Evolutionary conservation across 1,139 yeast genomes (phyloP).

Genomic region (Candida sojae): DNA sequence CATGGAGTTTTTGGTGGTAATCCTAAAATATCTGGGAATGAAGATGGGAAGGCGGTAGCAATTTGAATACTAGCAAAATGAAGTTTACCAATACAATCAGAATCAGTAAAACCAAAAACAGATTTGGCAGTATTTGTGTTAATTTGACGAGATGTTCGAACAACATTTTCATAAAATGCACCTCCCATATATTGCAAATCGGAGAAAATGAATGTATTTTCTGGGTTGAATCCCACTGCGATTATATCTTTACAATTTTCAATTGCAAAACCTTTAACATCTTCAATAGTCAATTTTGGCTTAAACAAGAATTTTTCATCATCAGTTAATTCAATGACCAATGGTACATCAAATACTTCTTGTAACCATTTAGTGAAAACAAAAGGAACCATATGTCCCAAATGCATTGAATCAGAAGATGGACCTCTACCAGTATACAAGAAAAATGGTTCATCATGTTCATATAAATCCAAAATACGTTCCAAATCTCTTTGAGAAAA

Average conservation of each 20-base stretch:
- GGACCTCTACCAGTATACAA: constrained; percentile 99
- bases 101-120: constrained; percentile 96
- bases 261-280: constrained; percentile 75
- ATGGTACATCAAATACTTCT: constrained; percentile 96
- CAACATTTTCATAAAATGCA: constrained; percentile 91
- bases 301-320: constrained; percentile 97
- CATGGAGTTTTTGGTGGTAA: constrained; percentile 87
- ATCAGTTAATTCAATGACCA: constrained; percentile 93
- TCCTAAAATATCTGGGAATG: constrained; percentile 92
- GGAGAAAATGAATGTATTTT: constrained; percentile 91
- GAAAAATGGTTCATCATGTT: constrained; percentile 93
- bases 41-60: constrained; percentile 92
- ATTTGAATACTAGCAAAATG: constrained; percentile 97
- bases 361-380: constrained; percentile 97
- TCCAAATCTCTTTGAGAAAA: constrained; percentile 89
- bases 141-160: constrained; percentile 90
- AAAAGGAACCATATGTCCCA: constrained; percentile 97
- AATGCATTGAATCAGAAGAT: constrained; percentile 89
- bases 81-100: constrained; percentile 90
- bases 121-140: constrained; percentile 95
- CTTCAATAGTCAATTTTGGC: constrained; percentile 83
- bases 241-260: constrained; percentile 93
- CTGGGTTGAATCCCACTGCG: constrained; percentile 92
- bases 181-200: constrained; percentile 94
- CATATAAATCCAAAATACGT: constrained; percentile 82